phyloP scores from a whole-genome alignment of 495 filamentous ascomycete genomes.

The Achaetomiella virescens region DNA sequence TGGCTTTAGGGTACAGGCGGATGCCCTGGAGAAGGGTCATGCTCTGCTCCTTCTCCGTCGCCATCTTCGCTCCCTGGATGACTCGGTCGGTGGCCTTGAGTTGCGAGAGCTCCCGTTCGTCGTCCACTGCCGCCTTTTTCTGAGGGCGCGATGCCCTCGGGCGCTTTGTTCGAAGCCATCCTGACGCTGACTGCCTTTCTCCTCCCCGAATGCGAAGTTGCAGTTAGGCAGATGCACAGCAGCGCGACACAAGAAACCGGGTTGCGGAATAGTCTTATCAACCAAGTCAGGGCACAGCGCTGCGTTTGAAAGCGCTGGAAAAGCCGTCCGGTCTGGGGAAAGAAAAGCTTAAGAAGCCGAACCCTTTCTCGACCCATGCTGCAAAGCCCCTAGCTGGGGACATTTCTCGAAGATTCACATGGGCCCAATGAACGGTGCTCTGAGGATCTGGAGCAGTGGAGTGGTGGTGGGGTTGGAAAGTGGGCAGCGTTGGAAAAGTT shows the following conservation, averaged over 20 bases:
- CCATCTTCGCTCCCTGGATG: slow-evolving; percentile 40
- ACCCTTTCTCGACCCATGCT: neutral
- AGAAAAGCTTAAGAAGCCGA: neutral
- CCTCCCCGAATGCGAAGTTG: too few relatives aligned
- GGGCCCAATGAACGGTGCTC: neutral
- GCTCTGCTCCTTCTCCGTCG: slow-evolving; percentile 48
- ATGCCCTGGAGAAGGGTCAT: slow-evolving; percentile 51
- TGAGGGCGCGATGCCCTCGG: neutral
- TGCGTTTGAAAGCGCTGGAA: too few relatives aligned
- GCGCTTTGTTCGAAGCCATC: slow-evolving; percentile 15
- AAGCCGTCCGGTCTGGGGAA: neutral
- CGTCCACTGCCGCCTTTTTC: neutral
- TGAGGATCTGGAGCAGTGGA: neutral
- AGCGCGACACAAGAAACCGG: neutral
- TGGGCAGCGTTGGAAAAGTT: neutral
- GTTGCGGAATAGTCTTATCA: neutral
- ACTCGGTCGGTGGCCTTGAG: slow-evolving; percentile 32
- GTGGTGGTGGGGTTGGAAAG: neutral
- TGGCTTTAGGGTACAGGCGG: slow-evolving; percentile 49
- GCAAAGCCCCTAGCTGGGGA: neutral
- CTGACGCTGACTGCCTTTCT: too few relatives aligned
- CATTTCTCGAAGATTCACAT: neutral
- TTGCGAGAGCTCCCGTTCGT: slow-evolving; percentile 7
- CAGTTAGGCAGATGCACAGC: neutral
- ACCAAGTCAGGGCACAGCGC: neutral